These are phyloP conservation scores for Xanthoceras sorbifolium DNA, from an alignment of 345 rosid genomes.

Conservation along the genomic window DNA sequence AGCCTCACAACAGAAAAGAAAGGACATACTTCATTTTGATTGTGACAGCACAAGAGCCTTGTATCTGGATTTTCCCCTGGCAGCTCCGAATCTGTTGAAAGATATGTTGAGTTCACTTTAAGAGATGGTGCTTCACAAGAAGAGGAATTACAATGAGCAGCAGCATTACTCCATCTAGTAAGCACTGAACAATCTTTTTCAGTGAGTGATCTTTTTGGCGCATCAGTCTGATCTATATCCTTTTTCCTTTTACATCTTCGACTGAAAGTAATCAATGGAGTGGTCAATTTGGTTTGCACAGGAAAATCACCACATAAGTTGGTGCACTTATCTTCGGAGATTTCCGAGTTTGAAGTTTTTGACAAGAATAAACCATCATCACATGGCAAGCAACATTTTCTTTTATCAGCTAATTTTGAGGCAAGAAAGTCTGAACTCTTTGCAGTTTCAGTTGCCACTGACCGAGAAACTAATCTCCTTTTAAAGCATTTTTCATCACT, in stretches of 20 bases:
- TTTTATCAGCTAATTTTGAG: slow-evolving; percentile 19
- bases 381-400: slow-evolving; percentile 13
- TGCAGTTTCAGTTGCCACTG: slow-evolving; percentile 7
- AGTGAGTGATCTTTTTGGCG: background rate
- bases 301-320: slow-evolving; percentile 3
- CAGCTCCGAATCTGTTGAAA: slow-evolving; percentile 1
- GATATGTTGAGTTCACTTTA: slow-evolving; percentile 19
- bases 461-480: slow-evolving; percentile 25
- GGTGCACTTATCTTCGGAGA: slow-evolving; percentile 17
- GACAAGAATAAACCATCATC: slow-evolving; percentile 15
- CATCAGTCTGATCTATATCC: slow-evolving; percentile 16
- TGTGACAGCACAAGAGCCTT: slow-evolving; percentile 1
- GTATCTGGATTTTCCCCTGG: slow-evolving; percentile 6
- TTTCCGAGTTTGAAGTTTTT: slow-evolving; percentile 23
- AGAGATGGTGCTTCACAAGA: slow-evolving; percentile 14
- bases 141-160: slow-evolving; percentile 4
- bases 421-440: slow-evolving; percentile 9
- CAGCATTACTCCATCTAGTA: slow-evolving; percentile 12
- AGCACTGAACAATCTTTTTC: slow-evolving; percentile 16
- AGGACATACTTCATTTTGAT: slow-evolving; percentile 19
- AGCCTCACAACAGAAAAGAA: background rate
- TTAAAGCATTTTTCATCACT: background rate
- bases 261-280: slow-evolving; percentile 40
- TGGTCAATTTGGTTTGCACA: slow-evolving; percentile 20
- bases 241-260: slow-evolving; percentile 40